Conservation (phyloP, 306 rosid species). For the Crotalaria pallida region DNA sequence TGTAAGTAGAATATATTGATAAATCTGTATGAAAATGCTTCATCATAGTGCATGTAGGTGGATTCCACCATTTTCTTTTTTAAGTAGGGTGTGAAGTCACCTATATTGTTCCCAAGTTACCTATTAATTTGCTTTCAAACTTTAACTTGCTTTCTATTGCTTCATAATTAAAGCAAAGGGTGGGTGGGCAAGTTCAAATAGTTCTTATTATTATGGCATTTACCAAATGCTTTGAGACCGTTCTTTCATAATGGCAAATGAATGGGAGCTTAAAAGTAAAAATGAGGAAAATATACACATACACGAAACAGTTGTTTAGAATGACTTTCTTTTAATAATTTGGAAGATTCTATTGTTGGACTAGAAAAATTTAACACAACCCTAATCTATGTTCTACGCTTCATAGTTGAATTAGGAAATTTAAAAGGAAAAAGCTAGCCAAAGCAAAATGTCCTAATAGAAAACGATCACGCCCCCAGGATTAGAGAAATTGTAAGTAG, state of each 20-base stretch:
- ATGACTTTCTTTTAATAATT: neutral
- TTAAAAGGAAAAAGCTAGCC: no score
- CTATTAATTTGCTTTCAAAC: neutral
- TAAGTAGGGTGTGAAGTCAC: neutral
- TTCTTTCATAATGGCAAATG: neutral
- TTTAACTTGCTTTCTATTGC: conserved; percentile 2
- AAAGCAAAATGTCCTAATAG: no score
- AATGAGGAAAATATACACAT: neutral
- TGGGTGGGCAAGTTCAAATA: neutral
- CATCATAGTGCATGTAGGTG: neutral
- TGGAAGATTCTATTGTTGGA: conserved; percentile 4
- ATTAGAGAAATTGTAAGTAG: no score
- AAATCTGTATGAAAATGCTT: neutral
- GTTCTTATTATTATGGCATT: conserved; percentile 13
- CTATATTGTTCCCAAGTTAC: neutral
- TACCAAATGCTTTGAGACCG: neutral
- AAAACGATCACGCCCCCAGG: no score
- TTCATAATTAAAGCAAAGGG: neutral
- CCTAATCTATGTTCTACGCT: no score
- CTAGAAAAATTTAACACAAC: no score
- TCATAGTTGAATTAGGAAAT: no score
- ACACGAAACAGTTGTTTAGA: neutral
- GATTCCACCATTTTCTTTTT: neutral
- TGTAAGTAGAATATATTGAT: neutral
- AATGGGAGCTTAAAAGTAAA: neutral